phyloP scores from a whole-genome alignment of 768 basidiomycete genomes.

The Collybia nuda region DNA sequence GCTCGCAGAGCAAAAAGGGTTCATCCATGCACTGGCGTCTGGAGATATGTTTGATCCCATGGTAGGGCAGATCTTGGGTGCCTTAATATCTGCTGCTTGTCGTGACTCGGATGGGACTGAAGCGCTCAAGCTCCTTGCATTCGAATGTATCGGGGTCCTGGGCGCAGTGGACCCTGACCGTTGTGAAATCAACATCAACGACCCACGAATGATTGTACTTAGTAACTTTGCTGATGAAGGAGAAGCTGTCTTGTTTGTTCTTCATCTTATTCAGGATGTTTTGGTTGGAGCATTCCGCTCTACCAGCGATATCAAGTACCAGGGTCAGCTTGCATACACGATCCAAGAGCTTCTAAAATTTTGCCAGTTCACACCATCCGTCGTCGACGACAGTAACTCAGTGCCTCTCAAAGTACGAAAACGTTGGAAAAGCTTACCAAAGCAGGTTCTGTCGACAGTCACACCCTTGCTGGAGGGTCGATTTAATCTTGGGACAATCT shows the following conservation, averaged over 20 bases:
- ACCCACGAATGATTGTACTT: constrained; percentile 68
- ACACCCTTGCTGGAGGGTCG: constrained; percentile 78
- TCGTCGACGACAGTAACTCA: constrained; percentile 54
- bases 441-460: constrained; percentile 82
- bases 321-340: constrained; percentile 83
- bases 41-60: constrained; percentile 87
- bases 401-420: constrained; percentile 62
- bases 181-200: constrained; percentile 61
- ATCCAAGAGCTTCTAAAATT: constrained; percentile 90
- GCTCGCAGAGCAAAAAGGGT: constrained; percentile 42
- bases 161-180: constrained; percentile 97
- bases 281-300: constrained; percentile 90
- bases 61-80: constrained; percentile 65
- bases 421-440: constrained; percentile 79
- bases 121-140: constrained; percentile 65
- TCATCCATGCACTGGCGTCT: constrained; percentile 62
- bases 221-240: constrained; percentile 79
- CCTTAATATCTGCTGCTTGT: constrained; percentile 67
- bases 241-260: constrained; percentile 76
- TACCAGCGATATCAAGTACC: constrained; percentile 92
- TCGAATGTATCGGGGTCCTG: constrained; percentile 87
- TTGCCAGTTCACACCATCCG: constrained; percentile 81
- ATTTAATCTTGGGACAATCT: constrained; percentile 51
- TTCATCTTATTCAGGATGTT: constrained; percentile 83
- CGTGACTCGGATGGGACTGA: constrained; percentile 81